These are phyloP conservation scores for Rhodotorula sp. DNA, from an alignment of 1,284 basidiomycete species.

Conservation along the genomic window DNA sequence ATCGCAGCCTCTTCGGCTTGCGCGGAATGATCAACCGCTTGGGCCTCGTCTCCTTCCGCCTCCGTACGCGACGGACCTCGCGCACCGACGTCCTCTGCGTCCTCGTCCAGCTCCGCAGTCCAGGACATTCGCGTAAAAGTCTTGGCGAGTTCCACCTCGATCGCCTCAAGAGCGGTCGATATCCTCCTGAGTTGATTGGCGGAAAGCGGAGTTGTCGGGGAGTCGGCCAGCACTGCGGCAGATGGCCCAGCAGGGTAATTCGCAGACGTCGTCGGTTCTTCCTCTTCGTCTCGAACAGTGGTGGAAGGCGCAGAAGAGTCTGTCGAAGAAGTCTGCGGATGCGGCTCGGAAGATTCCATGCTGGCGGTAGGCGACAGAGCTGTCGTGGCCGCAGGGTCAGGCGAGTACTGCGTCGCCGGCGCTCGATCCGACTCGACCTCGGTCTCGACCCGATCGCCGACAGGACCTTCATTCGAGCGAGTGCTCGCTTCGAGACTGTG, in stretches of 20 bases:
- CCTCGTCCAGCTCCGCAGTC: neutral
- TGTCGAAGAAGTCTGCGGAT: too few species aligned
- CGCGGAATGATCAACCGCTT: neutral
- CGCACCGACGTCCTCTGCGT: neutral
- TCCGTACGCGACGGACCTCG: neutral
- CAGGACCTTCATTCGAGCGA: neutral
- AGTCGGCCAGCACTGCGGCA: neutral
- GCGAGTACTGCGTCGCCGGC: too few species aligned
- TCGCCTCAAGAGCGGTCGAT: conserved; percentile 13
- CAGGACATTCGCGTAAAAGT: neutral
- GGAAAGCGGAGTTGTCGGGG: conserved; percentile 7
- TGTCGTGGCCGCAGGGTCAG: too few species aligned
- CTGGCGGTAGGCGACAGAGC: too few species aligned
- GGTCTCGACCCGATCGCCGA: neutral
- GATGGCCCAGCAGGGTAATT: too few species aligned
- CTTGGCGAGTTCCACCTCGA: conserved; percentile 12
- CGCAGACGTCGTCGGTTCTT: too few species aligned
- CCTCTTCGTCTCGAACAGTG: too few species aligned
- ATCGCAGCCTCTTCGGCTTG: neutral
- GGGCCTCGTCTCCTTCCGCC: neutral
- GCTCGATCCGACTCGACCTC: neutral
- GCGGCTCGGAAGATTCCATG: too few species aligned
- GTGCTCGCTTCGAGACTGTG: neutral
- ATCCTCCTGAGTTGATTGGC: conserved; percentile 16
- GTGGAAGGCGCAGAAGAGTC: too few species aligned